phyloP scores from a whole-genome alignment of 139 green algal genomes.

The Trebouxia sp. region DNA sequence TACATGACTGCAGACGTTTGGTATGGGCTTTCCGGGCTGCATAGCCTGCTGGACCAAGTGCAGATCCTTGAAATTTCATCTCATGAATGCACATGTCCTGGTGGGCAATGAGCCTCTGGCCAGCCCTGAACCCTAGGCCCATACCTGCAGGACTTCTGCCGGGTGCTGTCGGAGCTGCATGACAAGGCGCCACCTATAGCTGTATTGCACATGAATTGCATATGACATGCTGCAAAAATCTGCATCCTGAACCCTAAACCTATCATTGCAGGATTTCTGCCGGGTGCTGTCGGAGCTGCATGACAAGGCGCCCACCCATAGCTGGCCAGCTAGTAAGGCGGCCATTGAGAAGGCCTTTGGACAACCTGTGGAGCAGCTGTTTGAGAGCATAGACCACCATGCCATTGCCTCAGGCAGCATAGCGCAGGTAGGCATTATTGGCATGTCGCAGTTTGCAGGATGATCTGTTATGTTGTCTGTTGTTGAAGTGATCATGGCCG shows the following conservation, averaged over 20 bases:
- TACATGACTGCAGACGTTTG: neutral
- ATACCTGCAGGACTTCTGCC: neutral
- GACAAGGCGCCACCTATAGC: neutral
- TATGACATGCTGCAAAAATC: neutral
- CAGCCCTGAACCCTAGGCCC: too few species aligned
- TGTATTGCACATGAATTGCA: neutral
- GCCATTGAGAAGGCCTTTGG: constrained; percentile 81
- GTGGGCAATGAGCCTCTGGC: too few species aligned
- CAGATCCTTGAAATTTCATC: too few species aligned
- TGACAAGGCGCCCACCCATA: constrained; percentile 76
- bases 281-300: constrained; percentile 67
- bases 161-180: neutral
- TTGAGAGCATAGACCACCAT: constrained; percentile 79
- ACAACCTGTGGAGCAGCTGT: constrained; percentile 71
- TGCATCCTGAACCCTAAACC: neutral
- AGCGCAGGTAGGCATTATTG: constrained; percentile 68
- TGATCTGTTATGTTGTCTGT: neutral
- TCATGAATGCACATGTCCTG: too few species aligned
- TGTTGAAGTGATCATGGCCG: neutral
- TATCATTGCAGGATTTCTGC: constrained; percentile 50
- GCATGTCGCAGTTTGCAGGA: neutral
- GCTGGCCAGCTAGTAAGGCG: constrained; percentile 45
- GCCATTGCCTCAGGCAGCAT: constrained; percentile 93
- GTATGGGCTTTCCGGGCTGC: too few species aligned
- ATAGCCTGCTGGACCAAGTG: too few species aligned